Percentiles rank a stretch among this genome's conserved stretches.
These are phyloP conservation scores for Colletotrichum sp. DNA, from an alignment of 2,329 filamentous ascomycete species.

Conservation along the genomic window DNA sequence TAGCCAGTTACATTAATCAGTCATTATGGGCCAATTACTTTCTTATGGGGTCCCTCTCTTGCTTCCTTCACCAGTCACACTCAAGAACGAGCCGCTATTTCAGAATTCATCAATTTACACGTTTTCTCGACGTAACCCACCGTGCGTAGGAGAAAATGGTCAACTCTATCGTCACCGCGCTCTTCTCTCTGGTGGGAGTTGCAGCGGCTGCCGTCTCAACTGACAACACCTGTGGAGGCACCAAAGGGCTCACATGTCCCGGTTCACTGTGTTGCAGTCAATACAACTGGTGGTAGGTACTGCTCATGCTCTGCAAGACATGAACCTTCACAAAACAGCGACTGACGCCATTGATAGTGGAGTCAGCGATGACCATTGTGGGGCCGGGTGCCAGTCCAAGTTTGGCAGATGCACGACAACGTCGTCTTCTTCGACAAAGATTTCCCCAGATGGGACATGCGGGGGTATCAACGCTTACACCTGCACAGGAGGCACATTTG, in stretches of 20 bases:
- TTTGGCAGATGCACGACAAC: conserved; percentile 1
- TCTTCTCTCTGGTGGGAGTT: not conserved
- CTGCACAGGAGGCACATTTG: conserved; percentile 33
- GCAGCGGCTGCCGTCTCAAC: conserved; percentile 12
- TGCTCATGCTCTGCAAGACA: not conserved
- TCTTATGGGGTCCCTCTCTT: not conserved
- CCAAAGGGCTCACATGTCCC: conserved; percentile 41
- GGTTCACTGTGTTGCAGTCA: conserved; percentile 4
- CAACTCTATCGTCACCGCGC: not conserved
- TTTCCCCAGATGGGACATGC: conserved; percentile 38
- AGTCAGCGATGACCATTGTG: not conserved
- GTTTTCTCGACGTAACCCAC: not conserved
- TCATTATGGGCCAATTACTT: not conserved
- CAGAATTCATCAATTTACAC: not conserved
- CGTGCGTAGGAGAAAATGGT: not conserved
- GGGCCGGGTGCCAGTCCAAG: conserved; percentile 2
- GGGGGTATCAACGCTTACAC: conserved; percentile 41
- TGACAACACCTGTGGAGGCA: conserved; percentile 44
- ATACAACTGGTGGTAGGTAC: conserved; percentile 10
- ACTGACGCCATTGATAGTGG: not conserved
- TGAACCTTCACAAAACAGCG: not conserved
- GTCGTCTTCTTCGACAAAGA: not conserved
- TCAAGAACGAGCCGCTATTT: not conserved
- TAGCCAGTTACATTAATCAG: not conserved
- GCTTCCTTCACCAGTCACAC: not conserved